phyloP scores from a whole-genome alignment of 768 basidiomycete species.

The Piloderma croceum region DNA sequence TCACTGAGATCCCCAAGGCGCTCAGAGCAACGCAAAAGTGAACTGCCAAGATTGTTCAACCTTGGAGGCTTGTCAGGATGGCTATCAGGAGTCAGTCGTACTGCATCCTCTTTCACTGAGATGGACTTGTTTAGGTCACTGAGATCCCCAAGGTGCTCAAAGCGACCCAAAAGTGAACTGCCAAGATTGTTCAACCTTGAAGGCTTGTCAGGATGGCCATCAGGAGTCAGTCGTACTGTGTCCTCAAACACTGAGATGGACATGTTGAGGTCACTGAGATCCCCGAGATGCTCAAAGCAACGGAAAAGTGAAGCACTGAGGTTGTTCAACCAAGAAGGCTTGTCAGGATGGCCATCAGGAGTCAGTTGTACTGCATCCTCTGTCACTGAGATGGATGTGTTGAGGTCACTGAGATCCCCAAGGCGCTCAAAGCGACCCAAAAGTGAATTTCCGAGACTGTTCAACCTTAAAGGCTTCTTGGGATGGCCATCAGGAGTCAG shows the following conservation, averaged over 20 bases:
- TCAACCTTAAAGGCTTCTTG: slow-evolving; percentile 9
- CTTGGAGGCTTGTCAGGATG: neutral
- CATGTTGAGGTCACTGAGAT: neutral
- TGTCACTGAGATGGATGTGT: slow-evolving; percentile 10
- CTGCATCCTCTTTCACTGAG: slow-evolving; percentile 6
- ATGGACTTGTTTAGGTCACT: slow-evolving; percentile 21
- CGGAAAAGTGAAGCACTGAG: slow-evolving; percentile 8
- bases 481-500: slow-evolving; percentile 14
- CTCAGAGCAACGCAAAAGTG: slow-evolving; percentile 13
- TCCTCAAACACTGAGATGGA: slow-evolving; percentile 3
- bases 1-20: slow-evolving; percentile 1
- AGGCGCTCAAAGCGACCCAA: slow-evolving; percentile 18
- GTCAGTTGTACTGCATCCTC: slow-evolving; percentile 9
- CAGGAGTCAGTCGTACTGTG: slow-evolving; percentile 16
- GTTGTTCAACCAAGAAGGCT: slow-evolving; percentile 9
- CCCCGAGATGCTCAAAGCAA: slow-evolving; percentile 6
- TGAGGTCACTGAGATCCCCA: slow-evolving; percentile 19
- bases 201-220: slow-evolving; percentile 17
- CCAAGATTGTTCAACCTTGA: slow-evolving; percentile 14
- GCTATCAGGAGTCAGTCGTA: slow-evolving; percentile 8
- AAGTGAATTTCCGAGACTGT: slow-evolving; percentile 17
- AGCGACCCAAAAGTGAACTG: slow-evolving; percentile 7
- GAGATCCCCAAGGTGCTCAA: slow-evolving; percentile 15
- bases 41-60: slow-evolving; percentile 7
- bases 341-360: slow-evolving; percentile 9